A percentile compares a stretch with the other conserved stretches of the same genome.
Conservation (phyloP, 768 basidiomycete genomes). For the Suillus fuscotomentosus region DNA sequence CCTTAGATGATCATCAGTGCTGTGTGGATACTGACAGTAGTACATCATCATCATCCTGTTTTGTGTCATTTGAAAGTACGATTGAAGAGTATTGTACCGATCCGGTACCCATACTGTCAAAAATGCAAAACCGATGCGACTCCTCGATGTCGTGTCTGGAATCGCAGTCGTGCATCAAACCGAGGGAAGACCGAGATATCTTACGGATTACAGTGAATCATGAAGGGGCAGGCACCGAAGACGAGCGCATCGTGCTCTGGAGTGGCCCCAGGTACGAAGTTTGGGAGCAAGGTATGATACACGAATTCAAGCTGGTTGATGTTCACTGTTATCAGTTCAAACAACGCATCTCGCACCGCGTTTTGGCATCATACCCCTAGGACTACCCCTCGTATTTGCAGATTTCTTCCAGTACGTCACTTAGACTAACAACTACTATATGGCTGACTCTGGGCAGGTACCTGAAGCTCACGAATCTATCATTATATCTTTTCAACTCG, state of each 20-base stretch:
- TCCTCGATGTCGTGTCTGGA: slow-evolving; percentile 34
- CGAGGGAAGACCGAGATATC: slow-evolving; percentile 48
- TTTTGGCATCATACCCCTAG: slow-evolving; percentile 28
- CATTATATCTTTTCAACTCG: slow-evolving; percentile 80
- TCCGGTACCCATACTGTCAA: slow-evolving; percentile 50
- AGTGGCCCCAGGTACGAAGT: slow-evolving; percentile 67
- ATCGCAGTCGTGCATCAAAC: slow-evolving; percentile 51
- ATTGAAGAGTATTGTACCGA: slow-evolving; percentile 50
- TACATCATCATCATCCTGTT: slow-evolving; percentile 40
- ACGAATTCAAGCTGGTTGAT: background rate
- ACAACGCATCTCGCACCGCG: background rate
- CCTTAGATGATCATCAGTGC: slow-evolving; percentile 21
- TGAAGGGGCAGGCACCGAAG: background rate
- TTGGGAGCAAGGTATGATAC: slow-evolving; percentile 57
- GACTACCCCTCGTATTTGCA: slow-evolving; percentile 36
- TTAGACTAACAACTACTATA: background rate
- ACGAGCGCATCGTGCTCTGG: slow-evolving; percentile 60
- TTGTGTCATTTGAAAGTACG: slow-evolving; percentile 31
- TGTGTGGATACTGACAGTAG: background rate
- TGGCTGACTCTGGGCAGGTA: slow-evolving; percentile 43
- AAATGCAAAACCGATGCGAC: slow-evolving; percentile 38
- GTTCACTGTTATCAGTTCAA: background rate
- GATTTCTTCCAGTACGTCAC: slow-evolving; percentile 58
- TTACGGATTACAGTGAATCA: slow-evolving; percentile 50
- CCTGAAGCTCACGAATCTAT: slow-evolving; percentile 63